A percentile compares a stretch with the other conserved stretches of the same genome.
Evolutionary conservation across 176 grass and related monocot species (phyloP).

Genomic region (Rhynchospora pubera): DNA sequence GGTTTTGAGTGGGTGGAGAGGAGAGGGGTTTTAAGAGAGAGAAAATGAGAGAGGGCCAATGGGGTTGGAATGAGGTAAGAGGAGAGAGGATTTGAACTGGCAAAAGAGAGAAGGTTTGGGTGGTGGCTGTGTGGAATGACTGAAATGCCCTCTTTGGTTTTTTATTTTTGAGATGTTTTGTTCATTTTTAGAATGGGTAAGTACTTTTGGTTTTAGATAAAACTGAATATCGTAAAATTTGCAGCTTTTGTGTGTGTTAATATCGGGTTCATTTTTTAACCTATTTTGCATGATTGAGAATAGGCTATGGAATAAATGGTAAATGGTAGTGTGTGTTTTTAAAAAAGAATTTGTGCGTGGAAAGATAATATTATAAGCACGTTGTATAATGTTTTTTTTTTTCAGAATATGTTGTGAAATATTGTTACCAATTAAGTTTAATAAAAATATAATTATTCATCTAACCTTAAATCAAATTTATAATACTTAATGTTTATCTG

Average conservation of each 20-base stretch:
- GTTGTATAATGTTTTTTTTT: background rate
- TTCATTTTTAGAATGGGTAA: background rate
- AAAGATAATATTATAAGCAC: background rate
- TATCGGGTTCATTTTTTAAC: background rate
- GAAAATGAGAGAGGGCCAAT: conserved; percentile 2
- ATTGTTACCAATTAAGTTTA: background rate
- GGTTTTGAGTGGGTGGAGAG: conserved; percentile 22
- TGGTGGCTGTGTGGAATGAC: background rate
- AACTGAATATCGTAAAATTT: background rate
- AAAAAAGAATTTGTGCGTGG: background rate
- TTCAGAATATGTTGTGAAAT: no score
- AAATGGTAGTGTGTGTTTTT: background rate
- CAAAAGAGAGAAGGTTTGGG: background rate
- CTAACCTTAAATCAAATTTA: no score
- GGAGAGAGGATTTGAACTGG: conserved; percentile 19
- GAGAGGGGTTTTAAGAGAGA: conserved; percentile 28
- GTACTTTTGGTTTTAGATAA: background rate
- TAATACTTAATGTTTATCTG: background rate
- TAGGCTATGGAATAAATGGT: background rate
- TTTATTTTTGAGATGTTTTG: background rate
- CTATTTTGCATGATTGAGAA: background rate
- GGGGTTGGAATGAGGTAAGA: background rate
- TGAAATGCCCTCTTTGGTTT: background rate
- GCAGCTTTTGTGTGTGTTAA: background rate
- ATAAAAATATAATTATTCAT: background rate